Conservation (phyloP, 2,329 filamentous ascomycete species). For the Aspergillus sp. region DNA sequence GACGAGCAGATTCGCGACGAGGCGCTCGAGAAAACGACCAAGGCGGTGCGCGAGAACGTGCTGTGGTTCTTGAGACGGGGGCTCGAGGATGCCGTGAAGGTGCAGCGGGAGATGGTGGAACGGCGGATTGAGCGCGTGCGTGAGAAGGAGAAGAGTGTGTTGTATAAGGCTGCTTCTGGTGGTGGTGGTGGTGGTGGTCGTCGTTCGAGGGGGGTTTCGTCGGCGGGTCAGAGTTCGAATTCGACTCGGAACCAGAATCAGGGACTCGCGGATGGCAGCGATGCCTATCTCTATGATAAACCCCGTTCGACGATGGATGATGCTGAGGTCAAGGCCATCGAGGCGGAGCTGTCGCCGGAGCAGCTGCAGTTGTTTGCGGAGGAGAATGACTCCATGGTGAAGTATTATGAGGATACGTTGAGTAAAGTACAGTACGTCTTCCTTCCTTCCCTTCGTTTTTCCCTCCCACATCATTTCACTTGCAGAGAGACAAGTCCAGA, state of each 20-base stretch:
- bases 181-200: constrained; percentile 2
- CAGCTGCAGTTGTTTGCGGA: constrained; percentile 91
- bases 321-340: constrained; percentile 40
- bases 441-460: not conserved
- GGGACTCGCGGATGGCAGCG: constrained; percentile 9
- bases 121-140: constrained; percentile 78
- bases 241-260: not conserved
- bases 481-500: not conserved
- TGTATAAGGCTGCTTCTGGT: constrained; percentile 60
- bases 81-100: constrained; percentile 72
- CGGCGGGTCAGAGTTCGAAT: not conserved
- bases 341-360: constrained; percentile 70
- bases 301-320: constrained; percentile 22
- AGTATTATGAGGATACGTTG: constrained; percentile 89
- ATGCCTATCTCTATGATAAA: constrained; percentile 23
- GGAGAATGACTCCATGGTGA: constrained; percentile 89
- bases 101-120: constrained; percentile 92
- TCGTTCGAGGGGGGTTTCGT: constrained; percentile 5
- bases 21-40: constrained; percentile 64
- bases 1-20: constrained; percentile 72
- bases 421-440: constrained; percentile 82
- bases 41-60: constrained; percentile 75
- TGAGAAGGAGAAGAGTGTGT: constrained; percentile 83
- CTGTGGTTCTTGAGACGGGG: constrained; percentile 76
- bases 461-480: not conserved